phyloP scores from a whole-genome alignment of 768 basidiomycete genomes.

The Lentinula guzmanii region DNA sequence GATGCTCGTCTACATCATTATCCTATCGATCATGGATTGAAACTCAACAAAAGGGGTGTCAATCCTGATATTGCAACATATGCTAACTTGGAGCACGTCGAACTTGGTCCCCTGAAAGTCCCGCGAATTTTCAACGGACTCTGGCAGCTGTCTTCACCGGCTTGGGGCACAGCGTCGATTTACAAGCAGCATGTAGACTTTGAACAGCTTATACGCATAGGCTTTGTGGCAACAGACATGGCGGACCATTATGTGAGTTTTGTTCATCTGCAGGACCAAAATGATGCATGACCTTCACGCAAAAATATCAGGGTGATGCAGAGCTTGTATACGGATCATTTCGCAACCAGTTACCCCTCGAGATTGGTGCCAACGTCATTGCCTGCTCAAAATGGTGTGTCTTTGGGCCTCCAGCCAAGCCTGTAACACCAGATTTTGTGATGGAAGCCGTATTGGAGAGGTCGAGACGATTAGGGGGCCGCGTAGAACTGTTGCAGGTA shows the following conservation, averaged over 20 bases:
- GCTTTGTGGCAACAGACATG: conserved; percentile 13
- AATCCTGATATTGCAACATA: not conserved
- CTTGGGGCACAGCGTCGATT: conserved; percentile 47
- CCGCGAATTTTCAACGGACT: conserved; percentile 49
- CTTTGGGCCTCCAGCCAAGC: conserved; percentile 30
- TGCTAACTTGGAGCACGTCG: conserved; percentile 11
- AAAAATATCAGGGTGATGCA: conserved; percentile 10
- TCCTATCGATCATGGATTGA: not conserved
- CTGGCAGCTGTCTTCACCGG: conserved; percentile 58
- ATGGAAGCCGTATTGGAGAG: conserved; percentile 46
- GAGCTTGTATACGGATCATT: conserved; percentile 40
- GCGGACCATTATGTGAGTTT: conserved; percentile 13
- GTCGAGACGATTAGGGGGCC: conserved; percentile 34
- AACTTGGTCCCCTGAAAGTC: conserved; percentile 33
- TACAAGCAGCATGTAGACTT: conserved; percentile 3
- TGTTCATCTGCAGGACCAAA: not conserved
- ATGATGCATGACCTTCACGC: not conserved
- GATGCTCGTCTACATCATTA: not conserved
- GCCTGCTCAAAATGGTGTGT: conserved; percentile 62
- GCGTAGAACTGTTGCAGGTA: conserved; percentile 53
- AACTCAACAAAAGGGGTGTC: not conserved
- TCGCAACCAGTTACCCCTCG: conserved; percentile 23
- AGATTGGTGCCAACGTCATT: conserved; percentile 23
- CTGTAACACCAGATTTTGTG: conserved; percentile 35
- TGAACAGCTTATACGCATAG: conserved; percentile 2